These are phyloP conservation scores for Eragrostis curvula DNA, from an alignment of 176 grass and related monocot species.

Conservation along the genomic window DNA sequence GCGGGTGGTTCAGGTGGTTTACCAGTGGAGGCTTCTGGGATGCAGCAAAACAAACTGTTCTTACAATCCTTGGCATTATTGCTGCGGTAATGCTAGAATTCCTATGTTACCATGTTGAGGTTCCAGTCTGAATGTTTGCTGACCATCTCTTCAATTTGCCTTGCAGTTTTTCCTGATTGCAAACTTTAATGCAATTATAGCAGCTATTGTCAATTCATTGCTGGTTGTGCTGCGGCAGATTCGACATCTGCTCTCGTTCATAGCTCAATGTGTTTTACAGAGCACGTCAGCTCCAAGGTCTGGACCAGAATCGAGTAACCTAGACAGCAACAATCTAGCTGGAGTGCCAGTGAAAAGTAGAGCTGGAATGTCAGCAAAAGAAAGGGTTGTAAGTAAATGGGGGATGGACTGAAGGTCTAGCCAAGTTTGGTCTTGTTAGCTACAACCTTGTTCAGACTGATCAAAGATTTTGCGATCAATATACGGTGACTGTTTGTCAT, in stretches of 20 bases:
- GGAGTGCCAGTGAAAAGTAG: conserved; percentile 43
- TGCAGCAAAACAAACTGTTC: conserved; percentile 62
- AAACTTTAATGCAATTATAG: conserved; percentile 59
- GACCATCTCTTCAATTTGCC: conserved; percentile 4
- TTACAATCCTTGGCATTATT: conserved; percentile 67
- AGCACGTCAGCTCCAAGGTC: conserved; percentile 15
- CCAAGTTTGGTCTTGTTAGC: neutral
- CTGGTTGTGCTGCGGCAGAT: conserved; percentile 59
- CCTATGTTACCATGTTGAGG: neutral
- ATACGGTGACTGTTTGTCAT: neutral
- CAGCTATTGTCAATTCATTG: conserved; percentile 57
- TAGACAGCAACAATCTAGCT: conserved; percentile 36
- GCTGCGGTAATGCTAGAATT: conserved; percentile 32
- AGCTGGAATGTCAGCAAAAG: conserved; percentile 50
- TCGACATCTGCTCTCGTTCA: conserved; percentile 33
- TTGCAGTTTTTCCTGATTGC: conserved; percentile 80
- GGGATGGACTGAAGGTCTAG: conserved; percentile 50
- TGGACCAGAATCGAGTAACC: conserved; percentile 22
- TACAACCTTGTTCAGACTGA: neutral
- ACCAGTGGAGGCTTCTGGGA: conserved; percentile 73
- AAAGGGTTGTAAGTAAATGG: conserved; percentile 78
- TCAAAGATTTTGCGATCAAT: neutral
- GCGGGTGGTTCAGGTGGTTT: conserved; percentile 78
- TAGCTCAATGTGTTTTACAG: conserved; percentile 33
- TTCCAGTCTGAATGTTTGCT: neutral